Percentiles rank a stretch among this genome's conserved stretches.
Conservation (phyloP, 352 stramenopile species). For the Phytophthora litchii region DNA sequence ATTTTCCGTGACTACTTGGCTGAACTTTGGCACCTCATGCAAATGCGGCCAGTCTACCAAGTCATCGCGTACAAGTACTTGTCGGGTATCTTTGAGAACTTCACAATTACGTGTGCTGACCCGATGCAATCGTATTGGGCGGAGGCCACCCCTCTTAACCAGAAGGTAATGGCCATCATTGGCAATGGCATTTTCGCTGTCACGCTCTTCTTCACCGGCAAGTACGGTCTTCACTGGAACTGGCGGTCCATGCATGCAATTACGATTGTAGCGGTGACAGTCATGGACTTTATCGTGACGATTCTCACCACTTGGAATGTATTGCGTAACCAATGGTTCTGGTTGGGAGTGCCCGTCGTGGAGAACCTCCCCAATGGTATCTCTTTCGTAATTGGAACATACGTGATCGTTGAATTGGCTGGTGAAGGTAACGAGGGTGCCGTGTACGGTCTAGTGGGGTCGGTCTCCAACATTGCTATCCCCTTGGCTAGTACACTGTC, state of each 20-base stretch:
- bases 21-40: constrained; percentile 41
- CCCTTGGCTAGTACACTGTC: constrained; percentile 49
- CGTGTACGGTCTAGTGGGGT: constrained; percentile 49
- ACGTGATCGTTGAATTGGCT: constrained; percentile 52
- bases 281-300: constrained; percentile 39
- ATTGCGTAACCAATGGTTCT: constrained; percentile 56
- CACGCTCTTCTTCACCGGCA: constrained; percentile 38
- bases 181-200: constrained; percentile 40
- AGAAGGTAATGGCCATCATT: constrained; percentile 42
- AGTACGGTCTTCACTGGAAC: constrained; percentile 44
- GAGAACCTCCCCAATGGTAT: constrained; percentile 46
- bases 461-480: constrained; percentile 44
- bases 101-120: constrained; percentile 35
- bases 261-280: constrained; percentile 32
- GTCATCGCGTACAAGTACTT: constrained; percentile 45
- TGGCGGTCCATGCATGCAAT: constrained; percentile 41
- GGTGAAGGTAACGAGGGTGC: constrained; percentile 52
- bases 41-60: constrained; percentile 47
- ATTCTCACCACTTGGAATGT: constrained; percentile 46
- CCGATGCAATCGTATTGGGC: constrained; percentile 45
- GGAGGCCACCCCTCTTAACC: constrained; percentile 38
- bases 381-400: constrained; percentile 49
- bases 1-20: constrained; percentile 42
- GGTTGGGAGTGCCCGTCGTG: constrained; percentile 40
- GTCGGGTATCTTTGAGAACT: constrained; percentile 44